phyloP scores from a whole-genome alignment of 2,329 filamentous ascomycete genomes.

The Colletotrichum sp. region DNA sequence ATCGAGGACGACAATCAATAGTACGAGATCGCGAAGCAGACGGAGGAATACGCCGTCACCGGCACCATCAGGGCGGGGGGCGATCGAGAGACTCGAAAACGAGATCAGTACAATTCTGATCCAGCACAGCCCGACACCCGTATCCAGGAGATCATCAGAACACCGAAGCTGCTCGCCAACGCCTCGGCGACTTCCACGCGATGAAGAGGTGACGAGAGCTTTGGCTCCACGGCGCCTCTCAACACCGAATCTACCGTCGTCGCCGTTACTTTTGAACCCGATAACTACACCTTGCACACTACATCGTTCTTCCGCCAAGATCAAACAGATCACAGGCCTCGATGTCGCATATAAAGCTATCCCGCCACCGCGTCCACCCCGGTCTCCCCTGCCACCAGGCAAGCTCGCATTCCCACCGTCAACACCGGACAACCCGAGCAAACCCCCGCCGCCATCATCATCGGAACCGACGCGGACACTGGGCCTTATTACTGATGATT shows the following conservation, averaged over 20 bases:
- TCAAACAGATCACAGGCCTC: constrained; percentile 46
- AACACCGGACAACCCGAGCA: neutral
- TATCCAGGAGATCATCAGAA: neutral
- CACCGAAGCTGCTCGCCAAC: constrained; percentile 12
- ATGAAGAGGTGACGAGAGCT: neutral
- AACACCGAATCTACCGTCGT: neutral
- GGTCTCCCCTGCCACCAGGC: neutral
- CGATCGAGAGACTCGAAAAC: neutral
- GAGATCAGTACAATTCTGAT: constrained; percentile 14
- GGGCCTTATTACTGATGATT: constrained; percentile 4
- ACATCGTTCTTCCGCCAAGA: constrained; percentile 41
- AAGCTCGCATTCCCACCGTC: neutral
- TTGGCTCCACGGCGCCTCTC: constrained; percentile 10
- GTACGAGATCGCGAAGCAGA: constrained; percentile 9
- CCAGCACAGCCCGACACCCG: constrained; percentile 5
- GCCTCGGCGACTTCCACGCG: neutral
- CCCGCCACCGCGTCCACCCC: neutral
- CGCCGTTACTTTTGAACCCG: neutral
- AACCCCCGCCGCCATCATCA: neutral
- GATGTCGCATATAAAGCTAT: constrained; percentile 31
- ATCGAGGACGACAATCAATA: neutral
- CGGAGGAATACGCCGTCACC: neutral
- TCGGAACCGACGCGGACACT: constrained; percentile 18
- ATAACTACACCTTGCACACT: constrained; percentile 21
- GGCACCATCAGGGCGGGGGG: neutral